Base-by-base conservation (phyloP, 208 protist species). In the Herpetomonas muscarum region DNA sequence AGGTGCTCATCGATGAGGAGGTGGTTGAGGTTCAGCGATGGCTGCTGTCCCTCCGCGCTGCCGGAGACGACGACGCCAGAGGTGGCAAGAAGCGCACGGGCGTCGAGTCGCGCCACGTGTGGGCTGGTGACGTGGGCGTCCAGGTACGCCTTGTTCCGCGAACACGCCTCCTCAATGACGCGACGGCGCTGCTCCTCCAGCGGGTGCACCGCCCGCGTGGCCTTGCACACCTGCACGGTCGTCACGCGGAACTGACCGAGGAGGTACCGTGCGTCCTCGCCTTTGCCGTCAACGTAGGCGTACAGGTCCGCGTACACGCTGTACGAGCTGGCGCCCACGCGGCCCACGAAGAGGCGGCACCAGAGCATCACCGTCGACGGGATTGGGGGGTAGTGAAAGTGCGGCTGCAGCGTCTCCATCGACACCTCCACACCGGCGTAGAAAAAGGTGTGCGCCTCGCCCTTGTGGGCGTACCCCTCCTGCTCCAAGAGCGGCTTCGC, bases 241-340 rank as follows among this genome's bases (percentile, higher is more conserved):
- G 70, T 79, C 24, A 85, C 64, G 51, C 68, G 74, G 61, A 90
- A 83, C 6, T 37, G 63, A 47, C 82, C 82, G 34, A 90, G 53
- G 1, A 57, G 61, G 21, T 59, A 24, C 47, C 51, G 68, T 10
- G 41, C 48, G 21, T 55, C 22, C 53, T 74, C 66, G 21, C 57
- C 52, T n/a, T 62, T 32, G 1, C 55, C 70, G 12, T 81, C 67
- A 6, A 64, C 12, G 56, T 84, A 90, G 36, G 62, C 54, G 52
- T 62, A 73, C 24, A 90, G 51, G n/a, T 68, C 54, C 15, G 50
- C 55, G 60, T 73, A 67, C 9, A 90, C 48, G 26, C 67, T 69
- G 64, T 83, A 81, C 25, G 75, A 84, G 64, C 62, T 81, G 54
- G 26, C 78, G 31, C 82, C 82, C 1, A 90, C 72, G 61, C 77